These are phyloP conservation scores for Verticillium tricorpus DNA, from an alignment of 2,329 filamentous ascomycete genomes.

Conservation along the genomic window DNA sequence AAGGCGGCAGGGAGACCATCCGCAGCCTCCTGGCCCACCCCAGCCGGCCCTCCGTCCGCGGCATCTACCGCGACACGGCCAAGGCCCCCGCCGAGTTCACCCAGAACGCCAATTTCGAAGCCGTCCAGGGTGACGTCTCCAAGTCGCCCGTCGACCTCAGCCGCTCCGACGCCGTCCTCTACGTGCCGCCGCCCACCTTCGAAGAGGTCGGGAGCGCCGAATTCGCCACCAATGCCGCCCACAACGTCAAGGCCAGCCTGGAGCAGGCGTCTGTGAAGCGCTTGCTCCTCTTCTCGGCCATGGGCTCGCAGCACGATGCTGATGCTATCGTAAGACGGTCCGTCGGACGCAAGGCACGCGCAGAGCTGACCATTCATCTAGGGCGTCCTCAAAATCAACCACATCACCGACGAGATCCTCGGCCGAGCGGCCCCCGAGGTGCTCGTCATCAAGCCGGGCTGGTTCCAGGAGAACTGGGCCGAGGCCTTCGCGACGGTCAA, in stretches of 20 bases:
- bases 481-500: constrained; percentile 10
- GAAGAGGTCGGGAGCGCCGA: constrained; percentile 17
- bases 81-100: constrained; percentile 24
- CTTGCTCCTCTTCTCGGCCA: constrained; percentile 22
- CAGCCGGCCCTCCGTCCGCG: constrained; percentile 17
- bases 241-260: constrained; percentile 18
- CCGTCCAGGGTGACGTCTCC: constrained; percentile 24
- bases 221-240: constrained; percentile 18
- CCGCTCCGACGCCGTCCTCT: constrained; percentile 24
- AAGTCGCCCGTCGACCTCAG: constrained; percentile 21
- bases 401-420: constrained; percentile 18
- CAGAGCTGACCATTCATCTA: neutral
- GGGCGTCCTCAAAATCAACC: constrained; percentile 21
- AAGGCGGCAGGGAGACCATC: constrained; percentile 25
- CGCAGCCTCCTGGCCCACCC: constrained; percentile 18
- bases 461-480: constrained; percentile 16
- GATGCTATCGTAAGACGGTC: constrained; percentile 3
- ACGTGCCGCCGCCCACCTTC: constrained; percentile 25
- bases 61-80: constrained; percentile 22
- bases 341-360: too few species aligned
- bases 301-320: constrained; percentile 23
- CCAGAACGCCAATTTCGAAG: constrained; percentile 20
- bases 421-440: constrained; percentile 15
- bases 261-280: constrained; percentile 12
- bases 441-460: constrained; percentile 15